phyloP scores from a whole-genome alignment of 306 rosid species.

The Ammopiptanthus mongolicus region DNA sequence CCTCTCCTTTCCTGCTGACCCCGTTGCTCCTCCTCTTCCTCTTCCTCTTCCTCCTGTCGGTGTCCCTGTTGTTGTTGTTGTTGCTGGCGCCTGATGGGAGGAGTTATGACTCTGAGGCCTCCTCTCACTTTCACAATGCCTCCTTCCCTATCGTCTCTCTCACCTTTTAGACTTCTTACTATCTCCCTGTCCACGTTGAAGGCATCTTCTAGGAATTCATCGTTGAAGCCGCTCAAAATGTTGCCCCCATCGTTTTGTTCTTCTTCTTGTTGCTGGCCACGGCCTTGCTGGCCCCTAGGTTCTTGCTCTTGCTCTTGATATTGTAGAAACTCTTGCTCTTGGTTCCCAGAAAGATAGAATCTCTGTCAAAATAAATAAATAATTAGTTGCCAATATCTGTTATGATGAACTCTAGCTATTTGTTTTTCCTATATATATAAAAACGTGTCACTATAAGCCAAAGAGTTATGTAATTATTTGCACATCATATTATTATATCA shows the following conservation, averaged over 20 bases:
- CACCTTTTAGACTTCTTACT: slow-evolving; percentile 33
- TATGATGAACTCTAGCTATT: not conserved
- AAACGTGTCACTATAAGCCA: not conserved
- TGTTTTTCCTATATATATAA: too few species aligned
- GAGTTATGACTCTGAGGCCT: slow-evolving; percentile 34
- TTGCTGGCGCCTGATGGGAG: slow-evolving; percentile 2
- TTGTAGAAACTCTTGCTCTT: slow-evolving; percentile 24
- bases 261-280: not conserved
- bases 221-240: slow-evolving; percentile 39
- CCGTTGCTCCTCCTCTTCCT: not conserved
- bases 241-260: slow-evolving; percentile 23
- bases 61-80: too few species aligned
- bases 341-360: slow-evolving; percentile 72
- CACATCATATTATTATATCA: not conserved
- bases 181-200: slow-evolving; percentile 35
- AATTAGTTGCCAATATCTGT: not conserved
- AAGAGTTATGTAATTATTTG: too few species aligned
- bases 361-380: slow-evolving; percentile 27
- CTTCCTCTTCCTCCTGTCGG: not conserved
- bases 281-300: not conserved
- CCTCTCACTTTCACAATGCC: slow-evolving; percentile 48
- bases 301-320: not conserved
- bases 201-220: slow-evolving; percentile 31
- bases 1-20: not conserved
- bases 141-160: slow-evolving; percentile 38